Base-by-base conservation (phyloP, 2,329 filamentous ascomycete species). In the Elsinoe arachidis region DNA sequence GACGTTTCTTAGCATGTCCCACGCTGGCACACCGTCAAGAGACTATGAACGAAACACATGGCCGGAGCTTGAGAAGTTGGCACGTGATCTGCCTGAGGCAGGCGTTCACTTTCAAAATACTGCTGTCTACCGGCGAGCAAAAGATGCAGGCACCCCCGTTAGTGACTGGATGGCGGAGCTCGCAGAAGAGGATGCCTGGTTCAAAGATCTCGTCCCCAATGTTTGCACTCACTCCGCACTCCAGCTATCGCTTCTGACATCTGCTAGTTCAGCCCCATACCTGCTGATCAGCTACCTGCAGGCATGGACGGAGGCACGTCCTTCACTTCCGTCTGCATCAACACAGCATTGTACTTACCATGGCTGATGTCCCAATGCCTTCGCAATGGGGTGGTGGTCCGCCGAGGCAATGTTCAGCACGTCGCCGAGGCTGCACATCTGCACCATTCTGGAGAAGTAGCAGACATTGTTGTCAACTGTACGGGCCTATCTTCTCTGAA, bases 321-420 rank as follows among this genome's bases (percentile, higher is more conserved):
- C 57, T 96, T 93, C 70, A 89, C 82, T 6, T 92, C 88, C 1
- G 85, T 96, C 39, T 96, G 91, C 73, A 92, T 96, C 70, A 96
- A 97, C 73, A 88, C 88, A 0, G 83, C 87, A 41, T 73, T 96
- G 58, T 97, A 96, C 72, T 82, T 96, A 1, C 83, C 88, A 3
- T 96, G 88, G 83, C 83, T 97, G 0, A 76, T 88, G 0, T 87
- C 88, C 0, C 85, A 93, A 73, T 95, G 89, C 69, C 78, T 87
- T 26, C 83, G 82, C 64, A 81, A 83, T 58, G 88, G 89, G 26
- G 86, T 88, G 5, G 75, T 82, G 1, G 49, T 78, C 60, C 72
- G 70, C 35, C 68, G 76, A 30, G 73, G 70, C 41, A 68, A 74
- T 21, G 68, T 75, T 47, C 72, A 74, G n/a, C 87, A 96, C 69